Conservation (phyloP, 1,284 basidiomycete species). For the Fomitopsis betulina region DNA sequence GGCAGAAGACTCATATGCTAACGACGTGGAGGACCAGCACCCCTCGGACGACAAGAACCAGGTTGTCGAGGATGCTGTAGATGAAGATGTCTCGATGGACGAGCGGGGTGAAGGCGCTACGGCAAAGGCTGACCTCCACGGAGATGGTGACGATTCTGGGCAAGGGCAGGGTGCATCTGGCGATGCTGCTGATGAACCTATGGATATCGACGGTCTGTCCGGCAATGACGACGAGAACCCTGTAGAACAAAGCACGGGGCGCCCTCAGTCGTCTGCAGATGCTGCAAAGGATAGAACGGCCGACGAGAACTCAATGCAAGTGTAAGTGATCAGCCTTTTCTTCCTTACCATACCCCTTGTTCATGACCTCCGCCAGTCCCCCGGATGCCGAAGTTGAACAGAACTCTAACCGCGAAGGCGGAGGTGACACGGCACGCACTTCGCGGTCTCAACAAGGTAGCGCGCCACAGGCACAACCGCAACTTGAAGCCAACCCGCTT, state of each 20-base stretch:
- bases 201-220: not conserved
- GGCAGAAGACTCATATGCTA: constrained; percentile 23
- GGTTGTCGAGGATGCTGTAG: constrained; percentile 13
- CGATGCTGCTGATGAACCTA: constrained; percentile 3
- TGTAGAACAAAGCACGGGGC: not conserved
- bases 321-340: not conserved
- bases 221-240: not conserved
- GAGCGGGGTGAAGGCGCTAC: constrained; percentile 23
- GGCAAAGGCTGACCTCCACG: constrained; percentile 39
- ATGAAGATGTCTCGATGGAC: constrained; percentile 11
- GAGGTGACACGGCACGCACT: constrained; percentile 30
- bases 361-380: not conserved
- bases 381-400: constrained; percentile 7
- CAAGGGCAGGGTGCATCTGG: constrained; percentile 6
- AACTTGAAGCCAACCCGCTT: constrained; percentile 51
- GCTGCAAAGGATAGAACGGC: not conserved
- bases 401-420: constrained; percentile 14
- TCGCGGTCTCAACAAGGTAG: constrained; percentile 43
- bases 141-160: constrained; percentile 23
- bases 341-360: not conserved
- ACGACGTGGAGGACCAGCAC: constrained; percentile 4
- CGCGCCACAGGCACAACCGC: constrained; percentile 34
- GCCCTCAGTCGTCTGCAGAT: not conserved
- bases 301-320: not conserved
- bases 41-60: constrained; percentile 21